Conservation (phyloP, 495 filamentous ascomycete species). For the Corynascus novoguineensis region DNA sequence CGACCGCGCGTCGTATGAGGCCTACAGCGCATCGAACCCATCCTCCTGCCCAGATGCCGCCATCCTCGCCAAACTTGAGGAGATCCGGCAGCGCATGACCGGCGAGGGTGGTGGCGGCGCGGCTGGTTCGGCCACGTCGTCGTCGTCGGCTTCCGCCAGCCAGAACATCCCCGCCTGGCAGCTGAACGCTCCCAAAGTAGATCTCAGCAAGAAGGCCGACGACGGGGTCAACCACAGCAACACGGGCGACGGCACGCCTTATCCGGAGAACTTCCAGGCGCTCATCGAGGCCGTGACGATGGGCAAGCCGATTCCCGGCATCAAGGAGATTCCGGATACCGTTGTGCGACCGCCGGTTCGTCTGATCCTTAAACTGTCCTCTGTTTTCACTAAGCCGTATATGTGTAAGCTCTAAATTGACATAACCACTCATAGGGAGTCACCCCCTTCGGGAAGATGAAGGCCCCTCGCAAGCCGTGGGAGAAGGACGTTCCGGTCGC, state of each 20-base stretch:
- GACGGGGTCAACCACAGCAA: slow-evolving; percentile 19
- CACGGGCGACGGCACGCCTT: slow-evolving; percentile 49
- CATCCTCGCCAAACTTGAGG: slow-evolving; percentile 26
- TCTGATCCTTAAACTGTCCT: too few relatives aligned
- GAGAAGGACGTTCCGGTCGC: slow-evolving; percentile 23
- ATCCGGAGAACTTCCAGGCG: slow-evolving; percentile 81
- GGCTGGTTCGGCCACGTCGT: too few relatives aligned
- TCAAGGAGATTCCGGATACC: slow-evolving; percentile 81
- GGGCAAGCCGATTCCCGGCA: slow-evolving; percentile 80
- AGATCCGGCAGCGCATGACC: slow-evolving; percentile 25
- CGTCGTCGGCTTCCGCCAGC: not conserved
- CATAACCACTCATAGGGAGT: slow-evolving; percentile 23
- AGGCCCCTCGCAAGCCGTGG: slow-evolving; percentile 35
- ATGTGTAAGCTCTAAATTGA: too few relatives aligned
- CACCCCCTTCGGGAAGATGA: slow-evolving; percentile 31
- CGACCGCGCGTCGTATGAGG: slow-evolving; percentile 34
- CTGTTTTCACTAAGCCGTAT: too few relatives aligned
- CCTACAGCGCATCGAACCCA: slow-evolving; percentile 23
- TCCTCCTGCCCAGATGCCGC: slow-evolving; percentile 15
- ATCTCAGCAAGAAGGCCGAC: slow-evolving; percentile 33
- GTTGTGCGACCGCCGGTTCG: slow-evolving; percentile 55
- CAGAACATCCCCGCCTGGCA: slow-evolving; percentile 39
- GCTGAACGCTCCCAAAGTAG: slow-evolving; percentile 38
- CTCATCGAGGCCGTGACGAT: slow-evolving; percentile 84
- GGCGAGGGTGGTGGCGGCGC: not conserved